Base-by-base conservation (phyloP, 148 eudicot genomes). In the Linanthus parryae region DNA sequence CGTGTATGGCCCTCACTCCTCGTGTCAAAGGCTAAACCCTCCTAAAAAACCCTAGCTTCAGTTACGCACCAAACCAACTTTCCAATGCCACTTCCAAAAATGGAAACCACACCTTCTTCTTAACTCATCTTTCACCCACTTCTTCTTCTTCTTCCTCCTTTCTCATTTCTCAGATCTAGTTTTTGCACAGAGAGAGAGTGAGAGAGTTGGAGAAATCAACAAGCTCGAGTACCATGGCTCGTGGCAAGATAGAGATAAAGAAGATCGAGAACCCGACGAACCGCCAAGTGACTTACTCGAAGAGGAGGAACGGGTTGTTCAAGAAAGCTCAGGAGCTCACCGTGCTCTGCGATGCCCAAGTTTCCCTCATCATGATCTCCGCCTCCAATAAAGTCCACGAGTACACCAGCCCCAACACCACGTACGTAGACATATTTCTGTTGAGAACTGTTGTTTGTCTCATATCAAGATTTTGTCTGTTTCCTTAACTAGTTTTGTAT, bases 281-380 rank as follows among this genome's bases (percentile, higher is more conserved):
- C 42, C 63, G 85, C 56, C 85, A 80, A 57, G 85, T 80, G 0
- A 80, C 85, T 15, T 80, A 73, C 41, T 80, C 85, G 2, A 80
- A 80, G 65, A 22, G 85, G 52, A 73, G 81, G 53, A 80, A 76
- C 52, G 85, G 85, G 9, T 63, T 80, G 0, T 59, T 80, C 62
- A 80, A 80, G 69, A 80, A 80, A 64, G 85, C 85, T 21, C 65
- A 80, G 39, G 82, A 80, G 11, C 78, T 80, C 2, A 46, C 64
- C 18, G 74, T 80, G 8, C 61, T 80, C 2, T 80, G 85, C 55
- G 85, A 80, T 56, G 85, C 85, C 7, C 73, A 73, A 29, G 74
- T 80, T 39, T 69, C 79, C 21, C 49, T 76, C 17, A 49, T 80
- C 57, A 76, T 80, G 71, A 38, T 76, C 49, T 76, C 85, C 39